phyloP scores from a whole-genome alignment of 2,329 filamentous ascomycete genomes.

The Fusarium setosum region DNA sequence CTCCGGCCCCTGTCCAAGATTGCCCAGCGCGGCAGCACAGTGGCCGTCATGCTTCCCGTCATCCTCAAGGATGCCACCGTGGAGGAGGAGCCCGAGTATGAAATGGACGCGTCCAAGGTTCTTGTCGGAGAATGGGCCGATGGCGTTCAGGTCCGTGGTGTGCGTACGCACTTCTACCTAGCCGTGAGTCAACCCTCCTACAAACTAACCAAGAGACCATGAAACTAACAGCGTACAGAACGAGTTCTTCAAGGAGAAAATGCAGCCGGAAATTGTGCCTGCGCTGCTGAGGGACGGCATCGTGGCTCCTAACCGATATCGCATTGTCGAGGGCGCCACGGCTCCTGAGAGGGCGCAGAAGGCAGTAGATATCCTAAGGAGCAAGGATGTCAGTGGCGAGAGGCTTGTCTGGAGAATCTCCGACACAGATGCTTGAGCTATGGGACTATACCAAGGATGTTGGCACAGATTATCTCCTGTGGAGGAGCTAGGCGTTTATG shows the following conservation, averaged over 20 bases:
- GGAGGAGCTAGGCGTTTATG: not conserved
- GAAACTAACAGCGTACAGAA: conserved; percentile 54
- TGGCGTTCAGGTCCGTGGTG: conserved; percentile 63
- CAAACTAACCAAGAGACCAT: not conserved
- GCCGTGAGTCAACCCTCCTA: conserved; percentile 25
- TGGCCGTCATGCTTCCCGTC: conserved; percentile 70
- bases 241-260: conserved; percentile 63
- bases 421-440: conserved; percentile 6
- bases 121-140: conserved; percentile 59
- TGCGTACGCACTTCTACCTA: conserved; percentile 53
- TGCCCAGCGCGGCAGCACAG: conserved; percentile 59
- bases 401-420: conserved; percentile 52
- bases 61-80: conserved; percentile 64
- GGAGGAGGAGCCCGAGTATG: conserved; percentile 61
- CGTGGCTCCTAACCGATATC: conserved; percentile 55
- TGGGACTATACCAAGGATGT: no score
- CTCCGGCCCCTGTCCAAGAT: conserved; percentile 62
- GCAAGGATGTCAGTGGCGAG: conserved; percentile 54
- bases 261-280: conserved; percentile 67
- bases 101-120: conserved; percentile 60
- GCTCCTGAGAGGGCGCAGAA: conserved; percentile 53
- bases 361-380: conserved; percentile 50
- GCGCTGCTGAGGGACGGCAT: conserved; percentile 53
- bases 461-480: not conserved
- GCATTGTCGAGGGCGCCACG: conserved; percentile 54